Evolutionary conservation across 306 rosid genomes (phyloP).

Genomic region (Oemleria cerasiformis): DNA sequence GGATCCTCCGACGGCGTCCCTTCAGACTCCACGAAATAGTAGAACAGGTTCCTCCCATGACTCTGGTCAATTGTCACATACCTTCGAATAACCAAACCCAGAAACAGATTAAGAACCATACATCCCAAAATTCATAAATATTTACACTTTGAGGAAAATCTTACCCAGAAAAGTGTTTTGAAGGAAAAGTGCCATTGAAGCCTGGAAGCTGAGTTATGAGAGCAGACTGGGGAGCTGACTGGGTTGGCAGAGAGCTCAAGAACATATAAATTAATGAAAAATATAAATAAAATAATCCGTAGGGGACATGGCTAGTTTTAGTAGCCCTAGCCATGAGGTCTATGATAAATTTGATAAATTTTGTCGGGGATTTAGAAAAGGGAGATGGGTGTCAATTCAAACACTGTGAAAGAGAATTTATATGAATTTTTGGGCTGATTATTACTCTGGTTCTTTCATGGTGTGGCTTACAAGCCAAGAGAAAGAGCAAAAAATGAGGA

Average conservation of each 20-base stretch:
- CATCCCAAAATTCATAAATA: neutral
- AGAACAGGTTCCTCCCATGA: conserved; percentile 72
- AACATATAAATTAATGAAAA: conserved; percentile 3
- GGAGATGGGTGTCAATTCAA: neutral
- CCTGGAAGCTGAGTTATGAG: conserved; percentile 42
- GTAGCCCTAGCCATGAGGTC: conserved; percentile 21
- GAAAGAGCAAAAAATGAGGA: neutral
- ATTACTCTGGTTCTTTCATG: neutral
- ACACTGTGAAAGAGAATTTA: neutral
- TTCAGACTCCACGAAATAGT: conserved; percentile 77
- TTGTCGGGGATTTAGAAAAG: neutral
- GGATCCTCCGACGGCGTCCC: conserved; percentile 78
- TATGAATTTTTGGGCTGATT: neutral
- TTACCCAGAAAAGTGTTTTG: conserved; percentile 52
- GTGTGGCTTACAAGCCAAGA: conserved; percentile 27
- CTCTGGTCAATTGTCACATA: conserved; percentile 39
- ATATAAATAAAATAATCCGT: conserved; percentile 5
- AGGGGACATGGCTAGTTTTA: neutral
- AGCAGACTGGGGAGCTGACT: conserved; percentile 42
- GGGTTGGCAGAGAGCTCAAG: conserved; percentile 18
- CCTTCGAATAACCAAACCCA: conserved; percentile 28
- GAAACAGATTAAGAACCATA: neutral
- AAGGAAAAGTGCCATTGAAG: conserved; percentile 41
- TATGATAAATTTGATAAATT: neutral
- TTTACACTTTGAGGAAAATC: neutral